Base-by-base conservation (phyloP, 2,329 filamentous ascomycete genomes). In the Annulohypoxylon truncatum region DNA sequence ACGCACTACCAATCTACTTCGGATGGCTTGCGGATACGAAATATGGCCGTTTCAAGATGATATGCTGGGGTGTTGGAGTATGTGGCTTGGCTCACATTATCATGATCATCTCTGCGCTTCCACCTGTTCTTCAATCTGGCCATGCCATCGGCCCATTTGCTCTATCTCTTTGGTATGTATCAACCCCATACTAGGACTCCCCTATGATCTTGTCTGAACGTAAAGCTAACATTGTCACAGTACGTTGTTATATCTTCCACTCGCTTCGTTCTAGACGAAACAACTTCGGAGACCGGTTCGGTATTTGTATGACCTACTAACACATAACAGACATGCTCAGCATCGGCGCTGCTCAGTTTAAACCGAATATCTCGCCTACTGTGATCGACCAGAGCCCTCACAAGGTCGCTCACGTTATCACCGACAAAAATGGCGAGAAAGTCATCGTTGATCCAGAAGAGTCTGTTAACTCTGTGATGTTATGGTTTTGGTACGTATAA, bases 281-380 rank as follows among this genome's bases (percentile, higher is more conserved):
- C 26, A 20, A 40, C 29, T 20, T 13, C 26, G 22, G 2, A 15
- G 22, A 18, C 12, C 22, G 4, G 8, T n/a, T 20, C 3, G n/a
- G n/a, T 24, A 22, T 38, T n/a, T 40, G 28, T 28, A 53, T 13
- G 18, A 22, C 18, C 15, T 55, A 26, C 67, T 69, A 59, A 69
- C 40, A 42, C 20, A 8, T 48, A 18, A 3, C 40, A 69, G 67
- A 84, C 69, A 79, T 83, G 44, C 77, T 84, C 0, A 76, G 81
- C 15, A 75, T 92, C 5, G 91, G 90, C 31, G 91, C 90, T 1
- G 90, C 78, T 58, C 79, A 82, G 73, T 92, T 93, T 83, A 94
- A 93, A 79, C 80, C 89, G 40, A 93, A 92, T 70, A 89, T 94
- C 38, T 87, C 88, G 0, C 88, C 89, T 0, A 81, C 90, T 4